A percentile compares a stretch with the other conserved stretches of the same genome.
phyloP scores from a whole-genome alignment of 495 filamentous ascomycete species.

The Penicillium odoratum region DNA sequence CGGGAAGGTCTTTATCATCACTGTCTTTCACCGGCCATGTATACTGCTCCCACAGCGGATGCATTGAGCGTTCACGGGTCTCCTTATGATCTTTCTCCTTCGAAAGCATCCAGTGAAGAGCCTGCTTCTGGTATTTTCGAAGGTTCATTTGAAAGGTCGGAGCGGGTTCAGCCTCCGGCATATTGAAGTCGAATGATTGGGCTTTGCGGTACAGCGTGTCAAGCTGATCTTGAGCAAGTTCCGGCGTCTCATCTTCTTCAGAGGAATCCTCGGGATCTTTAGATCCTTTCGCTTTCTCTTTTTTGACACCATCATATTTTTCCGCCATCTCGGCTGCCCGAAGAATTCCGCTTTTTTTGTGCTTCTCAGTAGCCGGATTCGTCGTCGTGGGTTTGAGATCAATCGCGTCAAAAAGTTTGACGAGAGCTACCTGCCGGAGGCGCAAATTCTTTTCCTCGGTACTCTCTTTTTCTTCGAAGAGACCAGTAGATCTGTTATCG shows the following conservation, averaged over 20 bases:
- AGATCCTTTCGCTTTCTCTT: slow-evolving; percentile 31
- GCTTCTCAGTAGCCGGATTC: slow-evolving; percentile 63
- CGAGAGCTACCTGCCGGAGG: slow-evolving; percentile 82
- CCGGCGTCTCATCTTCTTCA: slow-evolving; percentile 79
- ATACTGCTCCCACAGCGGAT: slow-evolving; percentile 98
- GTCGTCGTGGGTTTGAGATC: slow-evolving; percentile 65
- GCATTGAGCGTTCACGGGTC: slow-evolving; percentile 75
- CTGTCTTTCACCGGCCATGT: slow-evolving; percentile 83
- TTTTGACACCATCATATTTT: slow-evolving; percentile 69
- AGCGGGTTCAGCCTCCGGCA: slow-evolving; percentile 79
- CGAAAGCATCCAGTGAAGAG: slow-evolving; percentile 90
- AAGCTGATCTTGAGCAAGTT: slow-evolving; percentile 93
- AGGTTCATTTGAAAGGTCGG: slow-evolving; percentile 78
- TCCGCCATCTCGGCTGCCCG: slow-evolving; percentile 85
- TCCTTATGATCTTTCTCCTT: slow-evolving; percentile 82
- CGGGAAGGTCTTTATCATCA: slow-evolving; percentile 72
- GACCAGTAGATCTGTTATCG: slow-evolving; percentile 68
- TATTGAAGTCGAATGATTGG: slow-evolving; percentile 93
- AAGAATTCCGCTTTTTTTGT: slow-evolving; percentile 78
- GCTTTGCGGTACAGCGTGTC: slow-evolving; percentile 94
- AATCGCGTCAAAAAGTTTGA: slow-evolving; percentile 87
- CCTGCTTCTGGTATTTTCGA: slow-evolving; percentile 93
- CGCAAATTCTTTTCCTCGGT: slow-evolving; percentile 80
- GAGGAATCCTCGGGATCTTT: slow-evolving; percentile 50
- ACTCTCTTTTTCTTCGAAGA: slow-evolving; percentile 84